Evolutionary conservation across 73 alveolate species (phyloP).

Genomic region (Stentor coeruleus): DNA sequence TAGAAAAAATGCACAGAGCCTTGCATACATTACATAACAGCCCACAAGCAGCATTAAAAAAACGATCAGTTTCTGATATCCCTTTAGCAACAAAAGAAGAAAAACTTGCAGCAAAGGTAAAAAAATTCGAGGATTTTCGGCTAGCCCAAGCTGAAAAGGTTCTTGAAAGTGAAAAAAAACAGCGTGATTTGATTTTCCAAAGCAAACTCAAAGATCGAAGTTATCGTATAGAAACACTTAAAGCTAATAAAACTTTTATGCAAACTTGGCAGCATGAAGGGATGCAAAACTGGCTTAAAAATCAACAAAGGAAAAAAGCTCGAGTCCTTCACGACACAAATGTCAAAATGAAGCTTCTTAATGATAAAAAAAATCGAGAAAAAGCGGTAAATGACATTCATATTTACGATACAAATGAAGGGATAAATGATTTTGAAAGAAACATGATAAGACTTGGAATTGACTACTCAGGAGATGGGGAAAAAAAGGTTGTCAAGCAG

Average conservation of each 20-base stretch:
- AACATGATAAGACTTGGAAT: constrained; percentile 59
- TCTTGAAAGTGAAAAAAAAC: constrained; percentile 29
- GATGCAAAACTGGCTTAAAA: constrained; percentile 46
- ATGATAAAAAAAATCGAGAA: constrained; percentile 37
- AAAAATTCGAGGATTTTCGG: constrained; percentile 46
- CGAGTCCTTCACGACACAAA: constrained; percentile 30
- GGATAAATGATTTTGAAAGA: constrained; percentile 47
- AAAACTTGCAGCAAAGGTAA: constrained; percentile 17
- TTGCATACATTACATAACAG: background rate
- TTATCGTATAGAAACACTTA: constrained; percentile 32
- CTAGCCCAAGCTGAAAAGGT: constrained; percentile 34
- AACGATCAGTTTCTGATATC: background rate
- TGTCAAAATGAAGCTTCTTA: constrained; percentile 37
- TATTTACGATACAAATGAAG: constrained; percentile 38
- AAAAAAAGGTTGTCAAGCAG: background rate
- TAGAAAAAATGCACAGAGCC: background rate
- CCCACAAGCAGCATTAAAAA: background rate
- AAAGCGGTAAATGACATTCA: constrained; percentile 34
- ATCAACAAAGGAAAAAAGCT: constrained; percentile 25
- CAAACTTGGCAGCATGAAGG: constrained; percentile 60
- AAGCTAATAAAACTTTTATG: constrained; percentile 56
- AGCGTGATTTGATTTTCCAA: constrained; percentile 33
- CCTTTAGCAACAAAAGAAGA: background rate
- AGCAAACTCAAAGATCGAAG: constrained; percentile 35
- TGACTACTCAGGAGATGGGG: constrained; percentile 28